Percentiles rank a stretch among this genome's conserved stretches.
These are phyloP conservation scores for Stereocaulon alpinum DNA, from an alignment of 495 filamentous ascomycete genomes.

Conservation along the genomic window DNA sequence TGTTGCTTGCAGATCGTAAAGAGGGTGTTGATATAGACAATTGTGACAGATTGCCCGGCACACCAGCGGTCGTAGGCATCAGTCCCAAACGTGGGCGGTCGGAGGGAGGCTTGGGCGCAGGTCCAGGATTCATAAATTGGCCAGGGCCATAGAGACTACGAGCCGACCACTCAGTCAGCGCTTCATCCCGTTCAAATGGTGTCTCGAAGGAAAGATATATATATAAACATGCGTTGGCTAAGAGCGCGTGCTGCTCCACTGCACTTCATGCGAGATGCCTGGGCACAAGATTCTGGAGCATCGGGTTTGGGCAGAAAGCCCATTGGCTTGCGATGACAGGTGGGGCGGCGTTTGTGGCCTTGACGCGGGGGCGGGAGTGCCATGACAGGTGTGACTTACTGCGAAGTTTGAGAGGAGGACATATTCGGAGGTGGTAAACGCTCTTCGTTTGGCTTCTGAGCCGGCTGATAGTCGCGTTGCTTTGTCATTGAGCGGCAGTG, in stretches of 20 bases:
- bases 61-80: slow-evolving; percentile 55
- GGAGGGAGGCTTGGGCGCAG: slow-evolving; percentile 80
- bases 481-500: not conserved
- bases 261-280: too few relatives aligned
- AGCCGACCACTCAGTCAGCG: not conserved
- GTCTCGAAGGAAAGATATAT: too few relatives aligned
- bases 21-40: slow-evolving; percentile 60
- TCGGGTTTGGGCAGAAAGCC: not conserved
- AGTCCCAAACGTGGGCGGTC: slow-evolving; percentile 72
- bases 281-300: not conserved
- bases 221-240: too few relatives aligned
- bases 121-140: slow-evolving; percentile 94
- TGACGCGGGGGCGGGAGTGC: not conserved
- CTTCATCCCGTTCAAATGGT: too few relatives aligned
- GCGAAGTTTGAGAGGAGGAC: slow-evolving; percentile 10
- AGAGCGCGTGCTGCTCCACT: too few relatives aligned
- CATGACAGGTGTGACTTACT: slow-evolving; percentile 1
- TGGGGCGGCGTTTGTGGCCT: too few relatives aligned
- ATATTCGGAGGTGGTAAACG: not conserved
- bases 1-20: slow-evolving; percentile 36
- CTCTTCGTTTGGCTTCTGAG: not conserved
- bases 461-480: too few relatives aligned
- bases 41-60: slow-evolving; percentile 70
- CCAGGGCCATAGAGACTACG: slow-evolving; percentile 52
- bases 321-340: too few relatives aligned